These are phyloP conservation scores for Psilocybe cubensis DNA, from an alignment of 768 basidiomycete species.

Conservation along the genomic window DNA sequence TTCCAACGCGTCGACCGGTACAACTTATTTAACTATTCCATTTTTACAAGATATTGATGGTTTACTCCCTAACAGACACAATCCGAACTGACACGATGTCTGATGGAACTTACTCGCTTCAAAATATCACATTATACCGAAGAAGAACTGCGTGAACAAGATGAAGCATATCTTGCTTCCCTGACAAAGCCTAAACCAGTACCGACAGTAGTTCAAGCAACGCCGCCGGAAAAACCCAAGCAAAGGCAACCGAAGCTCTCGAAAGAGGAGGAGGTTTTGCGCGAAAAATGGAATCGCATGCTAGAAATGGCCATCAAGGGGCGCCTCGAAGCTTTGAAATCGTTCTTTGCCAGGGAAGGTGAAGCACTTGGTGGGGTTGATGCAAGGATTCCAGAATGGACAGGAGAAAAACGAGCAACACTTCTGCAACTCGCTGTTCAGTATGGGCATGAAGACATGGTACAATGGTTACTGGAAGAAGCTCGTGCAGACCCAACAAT, in stretches of 20 bases:
- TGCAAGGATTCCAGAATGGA: conserved; percentile 70
- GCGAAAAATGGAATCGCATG: conserved; percentile 82
- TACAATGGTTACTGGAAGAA: conserved; percentile 79
- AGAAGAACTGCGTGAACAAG: conserved; percentile 80
- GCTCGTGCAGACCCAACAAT: conserved; percentile 81
- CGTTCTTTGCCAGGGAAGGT: conserved; percentile 83
- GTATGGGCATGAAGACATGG: conserved; percentile 75
- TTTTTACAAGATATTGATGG: neutral
- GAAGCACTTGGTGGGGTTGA: conserved; percentile 61
- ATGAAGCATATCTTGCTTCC: conserved; percentile 88
- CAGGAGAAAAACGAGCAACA: conserved; percentile 60
- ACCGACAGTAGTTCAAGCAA: conserved; percentile 39
- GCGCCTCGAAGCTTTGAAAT: conserved; percentile 75
- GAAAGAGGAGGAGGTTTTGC: conserved; percentile 77
- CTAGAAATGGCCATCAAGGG: conserved; percentile 93
- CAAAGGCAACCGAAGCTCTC: conserved; percentile 62
- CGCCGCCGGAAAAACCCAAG: conserved; percentile 49
- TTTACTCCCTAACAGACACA: conserved; percentile 82
- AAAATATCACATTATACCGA: conserved; percentile 89
- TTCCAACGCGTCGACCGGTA: conserved; percentile 94
- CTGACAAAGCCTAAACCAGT: conserved; percentile 77
- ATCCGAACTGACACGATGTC: conserved; percentile 85
- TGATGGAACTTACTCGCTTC: conserved; percentile 81
- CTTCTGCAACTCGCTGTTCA: conserved; percentile 79
- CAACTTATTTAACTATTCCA: conserved; percentile 25